Percentiles rank a stretch among this genome's conserved stretches.
Evolutionary conservation across 2,329 filamentous ascomycete genomes (phyloP).

Genomic region (Pseudopithomyces maydicus): DNA sequence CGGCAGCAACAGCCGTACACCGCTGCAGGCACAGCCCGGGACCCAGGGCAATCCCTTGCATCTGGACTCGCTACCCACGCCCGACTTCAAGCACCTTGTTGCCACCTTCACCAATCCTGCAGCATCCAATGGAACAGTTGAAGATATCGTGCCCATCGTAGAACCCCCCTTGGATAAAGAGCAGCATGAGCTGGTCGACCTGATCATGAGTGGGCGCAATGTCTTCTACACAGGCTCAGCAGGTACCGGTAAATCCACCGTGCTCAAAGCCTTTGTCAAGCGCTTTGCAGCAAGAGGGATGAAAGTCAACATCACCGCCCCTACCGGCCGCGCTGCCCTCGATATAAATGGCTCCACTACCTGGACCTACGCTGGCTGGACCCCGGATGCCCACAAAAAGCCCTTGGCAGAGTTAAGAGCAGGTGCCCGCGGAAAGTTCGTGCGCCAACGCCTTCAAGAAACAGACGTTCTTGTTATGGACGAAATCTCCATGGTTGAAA

Average conservation of each 20-base stretch:
- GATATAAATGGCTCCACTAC: conserved; percentile 62
- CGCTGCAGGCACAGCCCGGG: conserved; percentile 4
- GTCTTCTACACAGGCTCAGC: conserved; percentile 70
- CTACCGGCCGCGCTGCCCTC: conserved; percentile 64
- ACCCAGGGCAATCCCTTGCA: conserved; percentile 19
- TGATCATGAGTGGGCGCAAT: conserved; percentile 59
- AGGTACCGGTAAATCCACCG: conserved; percentile 64
- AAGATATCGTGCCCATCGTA: conserved; percentile 17
- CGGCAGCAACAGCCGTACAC: not conserved
- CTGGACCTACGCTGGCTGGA: conserved; percentile 64
- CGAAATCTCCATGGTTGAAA: conserved; percentile 70
- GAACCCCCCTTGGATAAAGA: conserved; percentile 51
- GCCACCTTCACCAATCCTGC: not conserved
- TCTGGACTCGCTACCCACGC: conserved; percentile 5
- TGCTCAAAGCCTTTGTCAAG: conserved; percentile 56
- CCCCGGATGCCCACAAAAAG: conserved; percentile 52
- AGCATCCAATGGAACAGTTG: not conserved
- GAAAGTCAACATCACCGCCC: conserved; percentile 60
- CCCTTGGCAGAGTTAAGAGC: conserved; percentile 43
- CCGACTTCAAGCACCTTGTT: not conserved
- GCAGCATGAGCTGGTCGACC: conserved; percentile 55
- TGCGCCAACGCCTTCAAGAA: conserved; percentile 43
- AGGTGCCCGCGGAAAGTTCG: conserved; percentile 39
- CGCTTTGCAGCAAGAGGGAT: conserved; percentile 43
- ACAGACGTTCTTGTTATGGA: conserved; percentile 67